Percentiles rank a stretch among this genome's conserved stretches.
Conservation (phyloP, 1,284 basidiomycete genomes). For the Fomitopsis pinicola region DNA sequence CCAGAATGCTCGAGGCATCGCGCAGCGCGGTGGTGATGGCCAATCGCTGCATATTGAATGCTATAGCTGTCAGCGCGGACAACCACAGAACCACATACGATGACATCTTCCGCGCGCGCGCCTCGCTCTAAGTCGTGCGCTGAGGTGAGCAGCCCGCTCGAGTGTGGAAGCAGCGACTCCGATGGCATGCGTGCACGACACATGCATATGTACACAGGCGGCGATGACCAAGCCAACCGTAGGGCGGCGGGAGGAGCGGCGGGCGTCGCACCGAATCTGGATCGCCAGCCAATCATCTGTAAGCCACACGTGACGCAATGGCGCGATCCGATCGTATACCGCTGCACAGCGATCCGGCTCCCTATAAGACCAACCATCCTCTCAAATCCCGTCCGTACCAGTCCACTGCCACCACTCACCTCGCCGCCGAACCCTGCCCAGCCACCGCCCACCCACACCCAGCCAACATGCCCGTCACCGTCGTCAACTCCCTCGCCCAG, state of each 20-base stretch:
- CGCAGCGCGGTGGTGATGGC: not conserved
- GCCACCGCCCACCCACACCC: not conserved
- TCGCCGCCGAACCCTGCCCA: not conserved
- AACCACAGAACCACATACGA: not conserved
- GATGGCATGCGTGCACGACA: no score
- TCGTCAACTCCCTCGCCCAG: constrained; percentile 48
- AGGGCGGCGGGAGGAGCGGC: not conserved
- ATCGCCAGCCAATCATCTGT: constrained; percentile 8
- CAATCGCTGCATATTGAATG: not conserved
- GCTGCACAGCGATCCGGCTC: constrained; percentile 2
- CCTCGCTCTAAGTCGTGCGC: not conserved
- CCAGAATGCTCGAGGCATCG: not conserved
- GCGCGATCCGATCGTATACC: constrained; percentile 7
- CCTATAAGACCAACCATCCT: constrained; percentile 5
- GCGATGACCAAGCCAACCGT: not conserved
- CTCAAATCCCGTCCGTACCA: not conserved
- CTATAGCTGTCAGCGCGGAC: not conserved
- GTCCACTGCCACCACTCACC: constrained; percentile 1
- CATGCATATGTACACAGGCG: no score
- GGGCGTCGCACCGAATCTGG: constrained; percentile 1
- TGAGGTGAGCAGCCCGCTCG: not conserved
- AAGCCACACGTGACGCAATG: constrained; percentile 6
- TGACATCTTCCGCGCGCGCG: not conserved
- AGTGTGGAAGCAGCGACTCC: no score
- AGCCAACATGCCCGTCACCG: constrained; percentile 33